These are phyloP conservation scores for Nicotiana tabacum DNA, from an alignment of 257 asterid species.

Conservation along the genomic window DNA sequence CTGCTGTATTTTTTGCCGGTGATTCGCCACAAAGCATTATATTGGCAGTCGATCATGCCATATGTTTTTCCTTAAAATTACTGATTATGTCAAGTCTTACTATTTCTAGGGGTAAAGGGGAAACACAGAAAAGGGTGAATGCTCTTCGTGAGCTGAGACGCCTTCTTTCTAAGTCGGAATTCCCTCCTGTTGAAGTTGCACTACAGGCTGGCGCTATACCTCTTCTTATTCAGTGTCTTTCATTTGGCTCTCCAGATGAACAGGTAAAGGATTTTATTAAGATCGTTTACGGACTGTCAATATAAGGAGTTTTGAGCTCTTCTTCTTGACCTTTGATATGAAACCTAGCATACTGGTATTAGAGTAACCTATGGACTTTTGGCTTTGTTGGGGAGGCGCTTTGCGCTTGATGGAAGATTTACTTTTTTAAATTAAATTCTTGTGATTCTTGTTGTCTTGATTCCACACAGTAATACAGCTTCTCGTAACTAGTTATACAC, in stretches of 20 bases:
- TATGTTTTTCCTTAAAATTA: not conserved
- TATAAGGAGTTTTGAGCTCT: not conserved
- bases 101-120: constrained; percentile 76
- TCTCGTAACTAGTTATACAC: not conserved
- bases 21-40: not conserved
- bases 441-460: not conserved
- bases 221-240: constrained; percentile 69
- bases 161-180: constrained; percentile 77
- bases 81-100: not conserved
- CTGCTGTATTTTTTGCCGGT: not conserved
- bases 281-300: not conserved
- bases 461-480: not conserved
- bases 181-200: constrained; percentile 88
- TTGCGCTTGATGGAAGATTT: not conserved
- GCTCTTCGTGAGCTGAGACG: constrained; percentile 90
- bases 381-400: not conserved
- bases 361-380: not conserved
- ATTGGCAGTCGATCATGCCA: not conserved
- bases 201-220: constrained; percentile 78
- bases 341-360: not conserved
- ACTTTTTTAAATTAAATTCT: not conserved
- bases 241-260: constrained; percentile 93
- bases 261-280: constrained; percentile 49
- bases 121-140: constrained; percentile 61
- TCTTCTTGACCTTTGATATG: not conserved